Conservation (phyloP, 1,284 basidiomycete species). For the Apiotrichum siamense region DNA sequence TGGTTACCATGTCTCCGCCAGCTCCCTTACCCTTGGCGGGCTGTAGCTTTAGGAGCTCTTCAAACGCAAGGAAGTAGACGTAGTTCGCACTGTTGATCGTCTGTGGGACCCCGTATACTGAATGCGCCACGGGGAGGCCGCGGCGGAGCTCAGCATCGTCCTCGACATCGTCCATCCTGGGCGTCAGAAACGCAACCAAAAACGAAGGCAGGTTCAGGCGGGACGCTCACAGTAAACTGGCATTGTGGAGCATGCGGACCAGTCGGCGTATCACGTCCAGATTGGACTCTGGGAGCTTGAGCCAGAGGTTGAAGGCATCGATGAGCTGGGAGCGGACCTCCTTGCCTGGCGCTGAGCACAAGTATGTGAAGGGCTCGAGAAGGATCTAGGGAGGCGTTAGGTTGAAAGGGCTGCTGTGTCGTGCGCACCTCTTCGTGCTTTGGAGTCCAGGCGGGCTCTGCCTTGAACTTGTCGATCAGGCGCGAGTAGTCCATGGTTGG, state of each 20-base stretch:
- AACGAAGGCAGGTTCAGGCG: background rate
- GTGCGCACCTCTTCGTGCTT: slow-evolving; percentile 43
- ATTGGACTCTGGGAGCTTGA: slow-evolving; percentile 68
- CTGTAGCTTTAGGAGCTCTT: slow-evolving; percentile 64
- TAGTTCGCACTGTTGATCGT: slow-evolving; percentile 98
- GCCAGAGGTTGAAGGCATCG: slow-evolving; percentile 91
- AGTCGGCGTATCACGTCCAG: slow-evolving; percentile 69
- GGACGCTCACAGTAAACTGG: slow-evolving; percentile 72
- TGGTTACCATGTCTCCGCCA: slow-evolving; percentile 50
- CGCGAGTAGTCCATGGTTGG: slow-evolving; percentile 36
- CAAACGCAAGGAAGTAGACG: slow-evolving; percentile 85
- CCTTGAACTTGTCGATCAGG: slow-evolving; percentile 18
- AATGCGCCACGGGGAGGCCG: slow-evolving; percentile 83
- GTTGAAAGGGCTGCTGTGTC: too few species aligned
- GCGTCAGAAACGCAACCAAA: background rate
- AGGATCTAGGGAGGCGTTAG: slow-evolving; percentile 39
- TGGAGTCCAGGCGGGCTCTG: slow-evolving; percentile 36
- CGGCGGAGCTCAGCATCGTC: slow-evolving; percentile 86
- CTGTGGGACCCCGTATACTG: slow-evolving; percentile 91
- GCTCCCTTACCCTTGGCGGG: slow-evolving; percentile 25
- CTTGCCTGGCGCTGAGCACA: slow-evolving; percentile 81
- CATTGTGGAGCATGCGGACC: slow-evolving; percentile 90
- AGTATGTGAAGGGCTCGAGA: slow-evolving; percentile 84
- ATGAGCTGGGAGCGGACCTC: slow-evolving; percentile 86
- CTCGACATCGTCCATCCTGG: slow-evolving; percentile 93